Evolutionary conservation across 371 early-diverging fungal genomes (phyloP).

Genomic region (Parasitella parasitica): DNA sequence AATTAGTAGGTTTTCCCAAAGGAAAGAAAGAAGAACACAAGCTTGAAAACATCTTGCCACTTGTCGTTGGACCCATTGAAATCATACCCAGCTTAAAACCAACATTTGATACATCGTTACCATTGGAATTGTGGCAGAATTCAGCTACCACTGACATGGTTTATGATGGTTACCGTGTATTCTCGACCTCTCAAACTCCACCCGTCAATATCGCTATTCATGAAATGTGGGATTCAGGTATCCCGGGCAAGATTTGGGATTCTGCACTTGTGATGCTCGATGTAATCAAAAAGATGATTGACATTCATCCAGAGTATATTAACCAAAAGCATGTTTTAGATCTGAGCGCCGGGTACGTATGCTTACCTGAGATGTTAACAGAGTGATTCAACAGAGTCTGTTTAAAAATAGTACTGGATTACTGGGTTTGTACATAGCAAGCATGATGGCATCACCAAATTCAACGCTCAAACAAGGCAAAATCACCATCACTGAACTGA

Average conservation of each 20-base stretch:
- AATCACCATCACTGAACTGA: conserved; percentile 55
- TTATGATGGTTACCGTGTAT: conserved; percentile 38
- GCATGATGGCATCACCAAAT: conserved; percentile 26
- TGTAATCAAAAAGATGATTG: conserved; percentile 34
- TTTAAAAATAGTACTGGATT: conserved; percentile 62
- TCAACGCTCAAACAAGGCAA: conserved; percentile 5
- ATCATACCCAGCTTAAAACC: conserved; percentile 2
- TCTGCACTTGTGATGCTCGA: conserved; percentile 57
- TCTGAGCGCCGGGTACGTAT: conserved; percentile 55
- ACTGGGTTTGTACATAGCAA: conserved; percentile 51
- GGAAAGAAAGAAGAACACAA: not conserved
- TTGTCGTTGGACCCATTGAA: conserved; percentile 49
- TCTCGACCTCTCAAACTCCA: conserved; percentile 10
- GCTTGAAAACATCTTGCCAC: conserved; percentile 29
- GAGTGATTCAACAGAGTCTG: too few species aligned
- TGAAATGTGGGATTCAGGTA: conserved; percentile 58
- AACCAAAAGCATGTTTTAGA: conserved; percentile 49
- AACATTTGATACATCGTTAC: conserved; percentile 3
- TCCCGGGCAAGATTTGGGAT: conserved; percentile 69
- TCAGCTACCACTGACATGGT: conserved; percentile 23
- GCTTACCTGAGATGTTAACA: too few species aligned
- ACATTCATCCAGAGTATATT: conserved; percentile 29
- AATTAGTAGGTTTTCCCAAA: conserved; percentile 13
- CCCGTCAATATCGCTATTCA: conserved; percentile 42
- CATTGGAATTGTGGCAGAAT: conserved; percentile 33